phyloP scores from a whole-genome alignment of 1,139 yeast species.

The Protomyces arabidopsidicola region DNA sequence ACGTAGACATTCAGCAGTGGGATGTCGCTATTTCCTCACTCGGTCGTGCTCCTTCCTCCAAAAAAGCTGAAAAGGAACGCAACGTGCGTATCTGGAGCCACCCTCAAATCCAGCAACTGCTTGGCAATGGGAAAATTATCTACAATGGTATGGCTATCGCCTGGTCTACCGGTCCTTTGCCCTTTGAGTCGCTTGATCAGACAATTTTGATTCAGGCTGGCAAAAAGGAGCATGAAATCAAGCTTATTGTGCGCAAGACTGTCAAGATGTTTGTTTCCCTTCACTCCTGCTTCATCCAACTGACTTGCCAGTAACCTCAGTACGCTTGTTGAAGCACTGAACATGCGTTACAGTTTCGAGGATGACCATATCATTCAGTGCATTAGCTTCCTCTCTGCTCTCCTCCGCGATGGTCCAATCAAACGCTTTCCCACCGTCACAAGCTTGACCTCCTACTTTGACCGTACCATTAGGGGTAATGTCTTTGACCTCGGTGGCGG shows the following conservation, averaged over 20 bases:
- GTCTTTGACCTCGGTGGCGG: constrained; percentile 30
- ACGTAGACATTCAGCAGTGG: constrained; percentile 29
- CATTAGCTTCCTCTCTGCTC: constrained; percentile 30
- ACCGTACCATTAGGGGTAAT: neutral
- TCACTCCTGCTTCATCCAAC: neutral
- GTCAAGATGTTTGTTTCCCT: constrained; percentile 3
- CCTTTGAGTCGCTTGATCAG: constrained; percentile 26
- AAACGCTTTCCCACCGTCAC: constrained; percentile 27
- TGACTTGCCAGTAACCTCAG: constrained; percentile 20
- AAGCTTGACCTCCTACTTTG: constrained; percentile 28
- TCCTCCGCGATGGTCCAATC: constrained; percentile 29
- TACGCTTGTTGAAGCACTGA: constrained; percentile 27
- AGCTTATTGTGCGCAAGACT: constrained; percentile 27
- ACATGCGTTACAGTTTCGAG: constrained; percentile 22
- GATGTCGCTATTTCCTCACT: constrained; percentile 26
- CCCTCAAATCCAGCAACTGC: constrained; percentile 22
- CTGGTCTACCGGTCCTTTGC: constrained; percentile 28
- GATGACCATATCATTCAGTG: constrained; percentile 30
- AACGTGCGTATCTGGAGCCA: constrained; percentile 25
- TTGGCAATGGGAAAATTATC: constrained; percentile 23
- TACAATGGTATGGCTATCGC: constrained; percentile 31
- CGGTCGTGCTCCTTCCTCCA: constrained; percentile 17
- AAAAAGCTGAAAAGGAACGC: constrained; percentile 9
- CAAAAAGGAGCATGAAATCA: constrained; percentile 14
- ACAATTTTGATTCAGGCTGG: constrained; percentile 25